Base-by-base conservation (phyloP, 1,284 basidiomycete genomes). In the Marasmius oreades region DNA sequence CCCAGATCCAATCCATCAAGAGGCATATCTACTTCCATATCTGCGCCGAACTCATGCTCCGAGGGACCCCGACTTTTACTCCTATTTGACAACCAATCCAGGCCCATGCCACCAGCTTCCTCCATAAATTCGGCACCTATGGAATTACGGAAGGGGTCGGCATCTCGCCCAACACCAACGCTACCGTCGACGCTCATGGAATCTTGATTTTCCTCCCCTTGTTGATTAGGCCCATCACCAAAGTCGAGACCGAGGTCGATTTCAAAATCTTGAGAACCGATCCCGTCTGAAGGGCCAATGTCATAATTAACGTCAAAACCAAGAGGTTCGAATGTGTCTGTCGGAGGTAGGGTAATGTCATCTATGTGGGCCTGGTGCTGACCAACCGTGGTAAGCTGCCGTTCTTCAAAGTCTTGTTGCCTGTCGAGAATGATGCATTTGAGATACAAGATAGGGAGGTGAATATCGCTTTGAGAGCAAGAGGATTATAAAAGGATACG, bases 191-290 rank as follows among this genome's bases (percentile, higher is more conserved):
- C 67, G 56, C 78, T 79, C 73, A 78, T 78, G 56, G 60, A 67
- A 42, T 77, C 75, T 53, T 67, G 69, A 34, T 70, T 67, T 5
- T 69, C 71, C 58, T 64, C 60, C 14, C 4, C 47, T 33, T 50
- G 45, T 24, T 18, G 37, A 39, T 45, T 31, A n/a, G 55, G 55
- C 20, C 20, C 55, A 60, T 77, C 55, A 16, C 55, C 77, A 51
- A 59, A 59, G 39, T 56, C 55, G 33, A 59, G 46, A 14, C 42
- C 58, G 8, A 59, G 51, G 47, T 59, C 58, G 22, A 59, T 37
- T 31, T 50, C 47, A 66, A 87, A 94, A 68, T 94, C 91, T 67
- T 93, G 88, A 0, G 90, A 92, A 39, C 91, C 92, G 62, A 95
- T 90, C 44, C 91, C 91, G 61, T 90, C 89, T 0, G 82, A 80